These are phyloP conservation scores for Monosporascus cannonballus DNA, from an alignment of 2,329 filamentous ascomycete genomes.

Conservation along the genomic window DNA sequence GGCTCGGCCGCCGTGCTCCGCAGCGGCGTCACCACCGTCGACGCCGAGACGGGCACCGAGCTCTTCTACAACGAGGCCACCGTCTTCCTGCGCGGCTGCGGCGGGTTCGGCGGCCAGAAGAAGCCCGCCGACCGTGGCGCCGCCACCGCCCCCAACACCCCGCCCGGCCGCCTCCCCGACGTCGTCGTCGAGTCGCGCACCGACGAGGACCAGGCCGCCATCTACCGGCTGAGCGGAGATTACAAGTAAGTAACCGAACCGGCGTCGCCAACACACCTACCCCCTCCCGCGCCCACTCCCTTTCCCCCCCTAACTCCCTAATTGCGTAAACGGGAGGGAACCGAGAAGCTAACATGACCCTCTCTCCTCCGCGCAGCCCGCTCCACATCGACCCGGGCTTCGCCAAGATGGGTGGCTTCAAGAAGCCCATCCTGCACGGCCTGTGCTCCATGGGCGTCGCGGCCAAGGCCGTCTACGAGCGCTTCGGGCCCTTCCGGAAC, in stretches of 20 bases:
- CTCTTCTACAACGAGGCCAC: conserved; percentile 96
- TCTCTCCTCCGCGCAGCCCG: conserved; percentile 42
- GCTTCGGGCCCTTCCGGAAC: conserved; percentile 78
- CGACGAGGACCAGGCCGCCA: conserved; percentile 80
- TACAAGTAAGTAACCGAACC: conserved; percentile 55
- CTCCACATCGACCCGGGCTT: conserved; percentile 94
- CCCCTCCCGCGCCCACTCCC: not conserved
- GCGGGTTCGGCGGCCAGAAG: conserved; percentile 80
- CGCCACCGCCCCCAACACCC: conserved; percentile 71
- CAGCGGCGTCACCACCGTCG: conserved; percentile 72
- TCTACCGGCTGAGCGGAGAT: conserved; percentile 92
- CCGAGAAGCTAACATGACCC: not conserved
- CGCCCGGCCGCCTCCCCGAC: conserved; percentile 73
- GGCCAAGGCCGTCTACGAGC: conserved; percentile 82
- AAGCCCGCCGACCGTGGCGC: conserved; percentile 74
- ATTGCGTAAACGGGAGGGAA: not conserved
- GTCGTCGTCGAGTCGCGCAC: conserved; percentile 80
- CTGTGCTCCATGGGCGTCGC: conserved; percentile 90
- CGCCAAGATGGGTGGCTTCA: conserved; percentile 92
- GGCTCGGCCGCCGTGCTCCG: conserved; percentile 81
- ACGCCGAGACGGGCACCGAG: conserved; percentile 79
- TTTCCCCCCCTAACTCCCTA: not conserved
- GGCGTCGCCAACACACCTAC: not conserved
- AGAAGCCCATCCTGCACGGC: conserved; percentile 91
- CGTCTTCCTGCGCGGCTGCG: conserved; percentile 86